phyloP scores from a whole-genome alignment of 768 basidiomycete genomes.

The Leccinellum rugosiceps region DNA sequence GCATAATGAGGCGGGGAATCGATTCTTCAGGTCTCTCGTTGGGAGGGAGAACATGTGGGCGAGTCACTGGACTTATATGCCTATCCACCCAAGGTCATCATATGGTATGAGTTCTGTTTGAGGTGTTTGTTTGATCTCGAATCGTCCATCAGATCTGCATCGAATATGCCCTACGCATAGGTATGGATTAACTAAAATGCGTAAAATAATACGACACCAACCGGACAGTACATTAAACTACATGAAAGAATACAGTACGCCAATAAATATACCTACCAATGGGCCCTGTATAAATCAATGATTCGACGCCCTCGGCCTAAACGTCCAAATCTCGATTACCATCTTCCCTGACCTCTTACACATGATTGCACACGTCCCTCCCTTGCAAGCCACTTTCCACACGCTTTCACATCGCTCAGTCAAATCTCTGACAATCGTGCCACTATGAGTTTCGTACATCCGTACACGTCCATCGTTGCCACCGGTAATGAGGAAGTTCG shows the following conservation, averaged over 20 bases:
- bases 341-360: conserved; percentile 80
- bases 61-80: conserved; percentile 17
- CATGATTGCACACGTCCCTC: conserved; percentile 74
- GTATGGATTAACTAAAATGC: neutral
- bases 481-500: conserved; percentile 74
- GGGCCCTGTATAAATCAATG: conserved; percentile 6
- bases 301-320: conserved; percentile 41
- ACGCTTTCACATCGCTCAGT: conserved; percentile 75
- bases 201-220: neutral
- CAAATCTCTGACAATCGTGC: conserved; percentile 69
- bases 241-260: conserved; percentile 11
- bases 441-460: conserved; percentile 66
- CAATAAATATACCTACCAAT: conserved; percentile 1
- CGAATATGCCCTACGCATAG: neutral
- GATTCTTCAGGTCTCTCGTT: conserved; percentile 12
- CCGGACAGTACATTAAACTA: neutral
- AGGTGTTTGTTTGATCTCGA: neutral
- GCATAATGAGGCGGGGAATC: conserved; percentile 3
- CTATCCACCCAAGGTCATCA: neutral
- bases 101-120: neutral
- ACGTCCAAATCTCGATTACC: conserved; percentile 84
- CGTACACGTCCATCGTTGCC: conserved; percentile 85
- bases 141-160: neutral
- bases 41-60: conserved; percentile 3
- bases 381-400: conserved; percentile 80